These are phyloP conservation scores for Erythrobasidium hasegawianum DNA, from an alignment of 1,284 basidiomycete genomes.

Conservation along the genomic window DNA sequence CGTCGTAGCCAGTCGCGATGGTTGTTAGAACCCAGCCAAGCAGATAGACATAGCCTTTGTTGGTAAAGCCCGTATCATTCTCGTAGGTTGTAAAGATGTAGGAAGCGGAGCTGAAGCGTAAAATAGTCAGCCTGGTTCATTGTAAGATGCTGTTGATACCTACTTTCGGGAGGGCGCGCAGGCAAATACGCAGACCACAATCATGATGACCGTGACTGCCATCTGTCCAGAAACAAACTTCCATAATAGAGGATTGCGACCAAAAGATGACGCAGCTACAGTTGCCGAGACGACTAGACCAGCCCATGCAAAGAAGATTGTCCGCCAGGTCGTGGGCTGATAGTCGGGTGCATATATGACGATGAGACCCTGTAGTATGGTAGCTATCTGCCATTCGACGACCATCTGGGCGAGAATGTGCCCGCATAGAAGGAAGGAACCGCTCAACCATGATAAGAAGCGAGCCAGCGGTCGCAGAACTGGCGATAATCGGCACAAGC, in stretches of 20 bases:
- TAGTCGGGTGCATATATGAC: slow-evolving; percentile 37
- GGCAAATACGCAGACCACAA: slow-evolving; percentile 39
- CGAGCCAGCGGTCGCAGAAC: slow-evolving; percentile 40
- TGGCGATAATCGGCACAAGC: slow-evolving; percentile 39
- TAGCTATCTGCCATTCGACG: slow-evolving; percentile 42
- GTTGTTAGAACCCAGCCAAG: slow-evolving; percentile 44
- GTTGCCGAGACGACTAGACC: slow-evolving; percentile 36
- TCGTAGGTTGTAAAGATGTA: slow-evolving; percentile 41
- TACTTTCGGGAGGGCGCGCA: slow-evolving; percentile 14
- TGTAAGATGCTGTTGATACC: too few relatives aligned
- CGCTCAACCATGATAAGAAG: slow-evolving; percentile 42
- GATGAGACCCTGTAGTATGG: slow-evolving; percentile 41
- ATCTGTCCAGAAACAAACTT: slow-evolving; percentile 35
- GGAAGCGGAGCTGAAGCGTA: slow-evolving; percentile 29
- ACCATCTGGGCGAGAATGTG: slow-evolving; percentile 43
- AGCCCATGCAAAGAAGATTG: slow-evolving; percentile 40
- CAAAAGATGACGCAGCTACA: slow-evolving; percentile 38
- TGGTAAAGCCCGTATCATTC: slow-evolving; percentile 41
- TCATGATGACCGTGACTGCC: slow-evolving; percentile 33
- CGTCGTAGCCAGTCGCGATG: slow-evolving; percentile 43
- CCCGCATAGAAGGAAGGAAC: slow-evolving; percentile 41
- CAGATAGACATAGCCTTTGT: slow-evolving; percentile 43
- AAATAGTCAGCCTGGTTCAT: not conserved
- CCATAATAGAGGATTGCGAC: slow-evolving; percentile 43
- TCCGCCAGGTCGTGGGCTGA: slow-evolving; percentile 36